These are phyloP conservation scores for Nepenthes mirabilis DNA, from an alignment of 148 eudicot genomes.

Conservation along the genomic window DNA sequence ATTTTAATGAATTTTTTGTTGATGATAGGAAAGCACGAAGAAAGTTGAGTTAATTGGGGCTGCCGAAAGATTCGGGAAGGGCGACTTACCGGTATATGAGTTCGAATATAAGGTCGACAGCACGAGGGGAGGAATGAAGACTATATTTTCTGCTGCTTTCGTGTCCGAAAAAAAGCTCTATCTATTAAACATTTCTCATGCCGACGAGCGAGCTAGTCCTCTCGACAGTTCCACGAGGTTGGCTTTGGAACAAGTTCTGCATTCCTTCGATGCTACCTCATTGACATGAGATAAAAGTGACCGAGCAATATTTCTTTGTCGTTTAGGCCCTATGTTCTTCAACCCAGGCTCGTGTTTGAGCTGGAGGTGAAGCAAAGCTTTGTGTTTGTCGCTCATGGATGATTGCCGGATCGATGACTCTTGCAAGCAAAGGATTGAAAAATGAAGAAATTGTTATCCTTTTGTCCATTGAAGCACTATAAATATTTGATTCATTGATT, in stretches of 20 bases:
- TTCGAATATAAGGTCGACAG: constrained; percentile 75
- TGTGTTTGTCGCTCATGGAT: no score
- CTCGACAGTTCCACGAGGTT: constrained; percentile 30
- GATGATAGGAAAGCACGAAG: constrained; percentile 80
- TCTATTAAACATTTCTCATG: constrained; percentile 68
- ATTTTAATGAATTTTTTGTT: constrained; percentile 1
- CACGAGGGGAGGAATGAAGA: constrained; percentile 84
- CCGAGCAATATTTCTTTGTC: no score
- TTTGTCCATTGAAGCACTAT: no score
- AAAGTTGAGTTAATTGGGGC: constrained; percentile 57
- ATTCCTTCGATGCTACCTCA: constrained; percentile 63
- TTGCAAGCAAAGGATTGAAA: no score
- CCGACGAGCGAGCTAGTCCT: constrained; percentile 64
- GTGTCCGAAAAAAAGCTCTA: constrained; percentile 71
- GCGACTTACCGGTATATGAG: constrained; percentile 56
- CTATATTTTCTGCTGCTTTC: constrained; percentile 76
- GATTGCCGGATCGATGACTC: no score
- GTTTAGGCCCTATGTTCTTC: no score
- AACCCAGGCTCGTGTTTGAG: no score
- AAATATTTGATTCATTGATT: no score
- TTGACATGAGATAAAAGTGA: no score
- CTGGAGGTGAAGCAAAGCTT: no score
- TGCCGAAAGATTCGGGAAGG: constrained; percentile 47
- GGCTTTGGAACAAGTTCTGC: constrained; percentile 58
- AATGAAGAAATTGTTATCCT: no score